phyloP scores from a whole-genome alignment of 2,329 filamentous ascomycete species.

The Emmonsiellopsis sp. region DNA sequence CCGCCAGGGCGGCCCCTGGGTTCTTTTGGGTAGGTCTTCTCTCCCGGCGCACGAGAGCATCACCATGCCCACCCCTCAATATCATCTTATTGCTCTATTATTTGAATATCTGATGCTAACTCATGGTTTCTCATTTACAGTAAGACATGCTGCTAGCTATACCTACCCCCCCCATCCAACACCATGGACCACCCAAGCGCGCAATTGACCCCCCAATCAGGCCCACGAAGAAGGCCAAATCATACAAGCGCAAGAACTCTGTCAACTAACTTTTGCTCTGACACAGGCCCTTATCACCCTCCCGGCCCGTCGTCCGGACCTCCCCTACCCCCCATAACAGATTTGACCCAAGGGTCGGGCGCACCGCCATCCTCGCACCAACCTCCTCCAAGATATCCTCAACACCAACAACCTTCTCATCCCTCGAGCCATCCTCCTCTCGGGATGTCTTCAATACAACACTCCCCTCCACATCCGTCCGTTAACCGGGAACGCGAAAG shows the following conservation, averaged over 20 bases:
- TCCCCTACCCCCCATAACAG: conserved; percentile 36
- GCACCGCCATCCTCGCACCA: conserved; percentile 20
- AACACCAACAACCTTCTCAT: conserved; percentile 29
- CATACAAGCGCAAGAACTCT: background rate
- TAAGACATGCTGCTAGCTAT: background rate
- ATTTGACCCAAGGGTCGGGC: conserved; percentile 36
- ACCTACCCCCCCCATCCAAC: background rate
- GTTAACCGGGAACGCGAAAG: conserved; percentile 37
- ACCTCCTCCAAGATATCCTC: conserved; percentile 33
- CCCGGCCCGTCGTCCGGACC: conserved; percentile 34
- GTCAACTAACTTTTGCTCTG: conserved; percentile 1
- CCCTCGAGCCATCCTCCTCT: conserved; percentile 29
- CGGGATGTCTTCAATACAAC: conserved; percentile 33
- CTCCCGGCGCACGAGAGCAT: background rate
- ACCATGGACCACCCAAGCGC: background rate
- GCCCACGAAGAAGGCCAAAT: background rate
- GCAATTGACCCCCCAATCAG: background rate
- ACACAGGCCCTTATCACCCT: conserved; percentile 32
- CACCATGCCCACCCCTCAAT: conserved; percentile 1
- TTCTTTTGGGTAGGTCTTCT: conserved; percentile 32
- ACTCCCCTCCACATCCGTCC: conserved; percentile 30
- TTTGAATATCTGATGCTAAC: conserved; percentile 1
- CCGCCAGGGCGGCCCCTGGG: conserved; percentile 31
- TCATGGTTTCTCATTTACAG: conserved; percentile 1
- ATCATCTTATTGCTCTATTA: conserved; percentile 6